A percentile compares a stretch with the other conserved stretches of the same genome.
phyloP scores from a whole-genome alignment of 2,329 filamentous ascomycete genomes.

The Diplodia sapinea region DNA sequence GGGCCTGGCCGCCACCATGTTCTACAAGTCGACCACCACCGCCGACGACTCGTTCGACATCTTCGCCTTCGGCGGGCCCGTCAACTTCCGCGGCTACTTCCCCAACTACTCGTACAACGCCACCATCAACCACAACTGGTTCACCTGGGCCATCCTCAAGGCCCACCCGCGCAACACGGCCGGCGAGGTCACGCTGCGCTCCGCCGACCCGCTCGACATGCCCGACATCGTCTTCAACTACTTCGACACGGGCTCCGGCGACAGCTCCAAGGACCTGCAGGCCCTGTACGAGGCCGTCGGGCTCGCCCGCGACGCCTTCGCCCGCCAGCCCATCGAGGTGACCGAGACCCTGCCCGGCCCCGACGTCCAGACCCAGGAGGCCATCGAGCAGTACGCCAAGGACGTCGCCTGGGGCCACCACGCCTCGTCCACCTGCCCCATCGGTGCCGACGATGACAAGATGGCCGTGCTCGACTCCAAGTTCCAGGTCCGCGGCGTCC shows the following conservation, averaged over 20 bases:
- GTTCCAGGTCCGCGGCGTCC: constrained; percentile 63
- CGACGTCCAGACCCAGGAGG: constrained; percentile 49
- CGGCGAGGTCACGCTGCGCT: constrained; percentile 67
- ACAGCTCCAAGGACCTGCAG: constrained; percentile 56
- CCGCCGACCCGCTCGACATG: constrained; percentile 66
- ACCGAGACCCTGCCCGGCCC: constrained; percentile 52
- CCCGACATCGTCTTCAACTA: constrained; percentile 61
- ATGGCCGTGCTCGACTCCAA: constrained; percentile 63
- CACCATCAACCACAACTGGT: constrained; percentile 52
- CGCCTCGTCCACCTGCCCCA: constrained; percentile 61
- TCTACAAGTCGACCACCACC: constrained; percentile 45
- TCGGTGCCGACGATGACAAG: constrained; percentile 60
- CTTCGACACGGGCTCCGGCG: constrained; percentile 52
- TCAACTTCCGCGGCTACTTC: constrained; percentile 63
- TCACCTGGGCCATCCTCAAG: constrained; percentile 63
- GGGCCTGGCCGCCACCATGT: constrained; percentile 60
- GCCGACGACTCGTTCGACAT: constrained; percentile 59
- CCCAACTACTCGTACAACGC: constrained; percentile 58
- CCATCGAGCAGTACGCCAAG: constrained; percentile 46
- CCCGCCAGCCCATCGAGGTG: constrained; percentile 45
- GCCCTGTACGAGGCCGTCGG: constrained; percentile 63
- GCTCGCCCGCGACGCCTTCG: constrained; percentile 54
- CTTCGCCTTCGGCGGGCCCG: constrained; percentile 61
- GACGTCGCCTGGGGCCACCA: constrained; percentile 57
- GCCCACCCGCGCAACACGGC: constrained; percentile 66